Evolutionary conservation across 495 filamentous ascomycete species (phyloP), one percentile per base, ranked within the genome.

Genomic region (Aspergillus ellipticus): DNA sequence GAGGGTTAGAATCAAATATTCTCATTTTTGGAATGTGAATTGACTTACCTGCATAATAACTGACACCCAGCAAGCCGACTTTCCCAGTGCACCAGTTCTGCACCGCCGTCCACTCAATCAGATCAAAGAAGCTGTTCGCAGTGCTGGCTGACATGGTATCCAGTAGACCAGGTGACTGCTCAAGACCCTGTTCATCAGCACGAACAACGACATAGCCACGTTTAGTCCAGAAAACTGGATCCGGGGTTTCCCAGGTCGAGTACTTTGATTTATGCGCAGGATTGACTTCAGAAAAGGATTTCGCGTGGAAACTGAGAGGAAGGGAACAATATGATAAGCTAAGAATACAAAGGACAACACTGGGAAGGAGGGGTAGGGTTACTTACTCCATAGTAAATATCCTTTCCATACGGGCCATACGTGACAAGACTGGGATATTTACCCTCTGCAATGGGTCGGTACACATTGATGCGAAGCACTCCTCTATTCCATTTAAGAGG

Each of bases 201-300:
- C 80, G 67, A 11, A 84, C 79, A 1, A 83, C 66, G 0, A 69
- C 79, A 56, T 82, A 84, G 17, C 77, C 79, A 43, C 78, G 65
- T 6, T 54, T 53, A 4, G 77, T 80, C 81, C 81, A 84, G 62
- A 71, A 83, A 5, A 64, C 74, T 0, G 81, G 81, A 53, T 82
- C 79, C 8, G 81, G 81, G 5, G 81, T 82, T 60, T 84, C 81
- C 81, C 81, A 84, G 0, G 74, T 73, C 1, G 81, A 82, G 51
- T 82, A 74, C 17, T 29, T 33, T 3, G 47, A 49, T 7, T 49
- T 29, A 16, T 49, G 47, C 24, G n/a, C 47, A 11, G 47, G 21
- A 19, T 49, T 49, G 17, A 49, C 47, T 31, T 49, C 47, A 3
- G 43, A 47, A 3, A 47, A 47, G 6, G 43, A 47, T 47, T 47